Conservation (phyloP, 495 filamentous ascomycete genomes). For the Evansstolkia leycettana region DNA sequence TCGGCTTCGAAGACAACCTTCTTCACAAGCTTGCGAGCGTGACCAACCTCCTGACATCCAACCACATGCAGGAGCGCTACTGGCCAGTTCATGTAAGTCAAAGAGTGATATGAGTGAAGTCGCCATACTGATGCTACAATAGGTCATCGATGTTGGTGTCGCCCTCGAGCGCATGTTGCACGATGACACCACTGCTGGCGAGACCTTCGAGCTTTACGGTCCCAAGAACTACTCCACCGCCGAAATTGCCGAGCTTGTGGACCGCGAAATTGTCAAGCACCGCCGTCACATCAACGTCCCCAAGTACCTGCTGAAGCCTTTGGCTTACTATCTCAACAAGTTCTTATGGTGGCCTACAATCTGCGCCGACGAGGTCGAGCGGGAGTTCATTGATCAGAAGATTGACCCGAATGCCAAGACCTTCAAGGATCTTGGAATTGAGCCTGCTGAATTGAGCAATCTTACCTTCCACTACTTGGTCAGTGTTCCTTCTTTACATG, state of each 20-base stretch:
- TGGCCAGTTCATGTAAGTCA: constrained; percentile 82
- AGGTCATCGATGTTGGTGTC: constrained; percentile 79
- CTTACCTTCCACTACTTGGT: constrained; percentile 90
- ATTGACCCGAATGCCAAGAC: constrained; percentile 91
- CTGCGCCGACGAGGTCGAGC: constrained; percentile 79
- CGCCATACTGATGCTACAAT: constrained; percentile 8
- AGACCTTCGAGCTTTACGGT: constrained; percentile 93
- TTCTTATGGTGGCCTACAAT: constrained; percentile 76
- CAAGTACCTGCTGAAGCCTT: constrained; percentile 59
- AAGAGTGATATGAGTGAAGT: not conserved
- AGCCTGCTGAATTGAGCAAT: constrained; percentile 67
- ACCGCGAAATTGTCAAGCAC: constrained; percentile 82
- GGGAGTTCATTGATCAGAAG: constrained; percentile 86
- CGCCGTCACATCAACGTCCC: constrained; percentile 88
- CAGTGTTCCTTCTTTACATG: constrained; percentile 28
- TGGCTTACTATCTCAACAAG: constrained; percentile 61
- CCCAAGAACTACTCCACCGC: constrained; percentile 83
- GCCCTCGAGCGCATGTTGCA: constrained; percentile 80
- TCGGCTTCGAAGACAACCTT: constrained; percentile 87
- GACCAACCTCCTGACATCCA: constrained; percentile 73
- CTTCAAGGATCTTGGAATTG: constrained; percentile 85
- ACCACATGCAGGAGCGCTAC: constrained; percentile 83
- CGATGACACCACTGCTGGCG: constrained; percentile 75
- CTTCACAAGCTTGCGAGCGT: constrained; percentile 72
- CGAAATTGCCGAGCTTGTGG: constrained; percentile 78